phyloP scores from a whole-genome alignment of 768 basidiomycete species.

The Podaxis mareebaensis region DNA sequence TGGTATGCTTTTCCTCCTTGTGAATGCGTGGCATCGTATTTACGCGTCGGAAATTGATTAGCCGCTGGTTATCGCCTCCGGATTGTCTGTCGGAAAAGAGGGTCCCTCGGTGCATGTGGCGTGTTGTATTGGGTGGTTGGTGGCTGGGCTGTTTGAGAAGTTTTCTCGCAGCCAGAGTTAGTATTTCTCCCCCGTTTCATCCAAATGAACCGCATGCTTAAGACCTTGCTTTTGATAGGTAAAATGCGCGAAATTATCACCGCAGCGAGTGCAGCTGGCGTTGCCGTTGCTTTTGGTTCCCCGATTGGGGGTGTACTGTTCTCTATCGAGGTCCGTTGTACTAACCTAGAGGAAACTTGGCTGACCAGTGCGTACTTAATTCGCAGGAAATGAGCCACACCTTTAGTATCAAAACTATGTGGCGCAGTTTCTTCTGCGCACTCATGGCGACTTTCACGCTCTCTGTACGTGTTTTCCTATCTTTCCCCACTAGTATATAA shows the following conservation, averaged over 20 bases:
- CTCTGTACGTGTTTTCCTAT: slow-evolving; percentile 61
- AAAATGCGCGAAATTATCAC: slow-evolving; percentile 91
- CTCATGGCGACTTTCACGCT: slow-evolving; percentile 95
- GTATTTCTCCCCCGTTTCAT: slow-evolving; percentile 23
- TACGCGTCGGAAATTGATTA: slow-evolving; percentile 31
- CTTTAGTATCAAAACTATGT: slow-evolving; percentile 98
- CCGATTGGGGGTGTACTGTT: slow-evolving; percentile 98
- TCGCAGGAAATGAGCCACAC: slow-evolving; percentile 95
- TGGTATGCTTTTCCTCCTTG: slow-evolving; percentile 51
- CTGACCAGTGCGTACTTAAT: background rate
- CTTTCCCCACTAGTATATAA: background rate
- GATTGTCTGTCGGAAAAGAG: slow-evolving; percentile 96
- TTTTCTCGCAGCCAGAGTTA: slow-evolving; percentile 88
- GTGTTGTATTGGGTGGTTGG: slow-evolving; percentile 87
- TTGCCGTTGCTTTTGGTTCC: slow-evolving; percentile 97
- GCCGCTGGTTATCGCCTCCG: slow-evolving; percentile 97
- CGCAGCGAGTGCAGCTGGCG: slow-evolving; percentile 95
- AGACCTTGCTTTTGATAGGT: slow-evolving; percentile 34
- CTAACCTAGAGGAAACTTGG: background rate
- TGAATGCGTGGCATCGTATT: slow-evolving; percentile 4
- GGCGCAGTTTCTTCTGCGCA: slow-evolving; percentile 97
- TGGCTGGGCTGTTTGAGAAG: slow-evolving; percentile 80
- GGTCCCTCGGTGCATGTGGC: slow-evolving; percentile 98
- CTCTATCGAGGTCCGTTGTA: slow-evolving; percentile 79
- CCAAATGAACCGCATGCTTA: slow-evolving; percentile 20